These are phyloP conservation scores for Dovyalis caffra DNA, from an alignment of 345 rosid genomes.

Conservation along the genomic window DNA sequence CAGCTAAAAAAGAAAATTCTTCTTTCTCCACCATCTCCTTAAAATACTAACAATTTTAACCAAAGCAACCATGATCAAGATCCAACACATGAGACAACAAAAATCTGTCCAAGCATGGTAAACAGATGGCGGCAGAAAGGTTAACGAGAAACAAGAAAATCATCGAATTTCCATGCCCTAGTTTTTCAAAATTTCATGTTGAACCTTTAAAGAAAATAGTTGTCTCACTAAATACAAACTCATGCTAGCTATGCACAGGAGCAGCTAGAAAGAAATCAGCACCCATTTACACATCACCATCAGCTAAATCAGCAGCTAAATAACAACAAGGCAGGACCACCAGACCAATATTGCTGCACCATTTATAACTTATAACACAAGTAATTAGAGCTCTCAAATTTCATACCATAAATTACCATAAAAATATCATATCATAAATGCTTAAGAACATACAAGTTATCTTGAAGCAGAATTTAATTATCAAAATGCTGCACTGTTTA, in stretches of 20 bases:
- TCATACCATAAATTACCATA: too few species aligned
- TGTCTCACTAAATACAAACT: background rate
- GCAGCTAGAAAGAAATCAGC: slow-evolving; percentile 1
- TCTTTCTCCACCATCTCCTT: background rate
- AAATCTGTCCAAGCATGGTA: background rate
- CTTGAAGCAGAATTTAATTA: too few species aligned
- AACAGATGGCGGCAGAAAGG: background rate
- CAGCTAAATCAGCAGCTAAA: slow-evolving; percentile 1
- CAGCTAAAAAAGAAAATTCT: background rate
- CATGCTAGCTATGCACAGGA: background rate
- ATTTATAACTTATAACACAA: background rate
- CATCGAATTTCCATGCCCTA: background rate
- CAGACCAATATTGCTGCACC: background rate
- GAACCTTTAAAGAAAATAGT: too few species aligned
- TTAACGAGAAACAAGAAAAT: background rate
- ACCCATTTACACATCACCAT: slow-evolving; percentile 4
- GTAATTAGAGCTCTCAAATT: background rate
- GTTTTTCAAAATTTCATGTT: background rate
- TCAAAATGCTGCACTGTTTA: too few species aligned
- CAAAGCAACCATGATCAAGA: background rate
- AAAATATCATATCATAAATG: too few species aligned
- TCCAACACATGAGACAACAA: background rate
- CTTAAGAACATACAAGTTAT: too few species aligned
- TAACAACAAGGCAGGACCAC: background rate
- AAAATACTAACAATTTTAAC: background rate